Evolutionary conservation across 2,329 filamentous ascomycete genomes (phyloP), one percentile per base, ranked within the genome.

Genomic region (Botrytis byssoidea): DNA sequence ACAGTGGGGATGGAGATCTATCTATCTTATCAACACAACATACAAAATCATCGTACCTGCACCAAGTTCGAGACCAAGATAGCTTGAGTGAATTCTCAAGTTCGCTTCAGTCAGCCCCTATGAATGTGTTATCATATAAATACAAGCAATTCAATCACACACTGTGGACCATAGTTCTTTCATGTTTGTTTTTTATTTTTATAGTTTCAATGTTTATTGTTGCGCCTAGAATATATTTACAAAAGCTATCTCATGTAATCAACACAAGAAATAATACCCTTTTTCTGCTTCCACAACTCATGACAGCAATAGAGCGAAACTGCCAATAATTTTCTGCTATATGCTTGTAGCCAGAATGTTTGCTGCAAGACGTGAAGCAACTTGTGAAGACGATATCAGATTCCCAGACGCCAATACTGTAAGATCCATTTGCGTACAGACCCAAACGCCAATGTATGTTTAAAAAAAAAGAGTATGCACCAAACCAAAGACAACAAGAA

Each of bases 331-430:
- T 60, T 72, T 69, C 63, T 72, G 63, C 63, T 68, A 72, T 72
- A 35, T 68, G 48, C 63, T 51, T 60, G 71, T 72, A 68, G 71
- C 63, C 51, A 72, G 71, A 69, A 72, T n/a, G 32, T 69, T 69
- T 69, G 48, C 55, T 59, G 71, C 63, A 67, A 69, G 25, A 48
- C 35, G 32, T 59, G 29, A 48, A 69, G 71, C 63, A 59, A 72
- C 48, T 57, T 60, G 71, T 48, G 61, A 48, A 69, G 46, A 32
- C 46, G 48, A 59, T 48, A 32, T 60, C 66, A 57, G 37, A 48
- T 65, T 57, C 71, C 71, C 40, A 60, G 44, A 72, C 71, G 71
- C 71, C 71, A 59, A 46, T 48, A 72, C 71, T 72, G 71, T 72
- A 72, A 37, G 57, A 44, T 59, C 70, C 70, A 72, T 69, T 69